Base-by-base conservation (phyloP, 225 moss, liverwort and hornwort genomes). In the Sphagnum tenellum region DNA sequence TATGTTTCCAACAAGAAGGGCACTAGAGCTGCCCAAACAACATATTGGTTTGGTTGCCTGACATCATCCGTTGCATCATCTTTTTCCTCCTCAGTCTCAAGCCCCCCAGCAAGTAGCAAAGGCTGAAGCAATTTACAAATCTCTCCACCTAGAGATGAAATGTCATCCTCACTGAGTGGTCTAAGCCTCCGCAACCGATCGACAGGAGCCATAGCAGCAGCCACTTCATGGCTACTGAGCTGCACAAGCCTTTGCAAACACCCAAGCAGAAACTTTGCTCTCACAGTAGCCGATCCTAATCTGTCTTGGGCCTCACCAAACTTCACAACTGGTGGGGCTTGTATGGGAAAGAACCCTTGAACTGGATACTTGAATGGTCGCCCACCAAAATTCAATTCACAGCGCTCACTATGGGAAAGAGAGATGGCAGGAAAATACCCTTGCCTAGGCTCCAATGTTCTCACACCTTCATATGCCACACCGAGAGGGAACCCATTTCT, bases 201-300 rank as follows among this genome's bases (percentile, higher is more conserved):
- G 61, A 72, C 79, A 11, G 89, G 96, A 2, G 96, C 77, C 96
- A 93, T 98, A 45, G 96, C 89, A 4, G 96, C 92, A 29, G 89
- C 83, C 75, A 93, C 96, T 77, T 98, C 93, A 4, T 90, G 88
- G 62, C 96, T 98, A 8, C 92, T 92, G 70, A 98, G 72, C 67
- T 93, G 96, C 68, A 98, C 96, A 50, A 98, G 83, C 74, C 93
- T 85, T 81, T 90, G 96, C 71, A 98, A 70, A 74, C 92, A 90
- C 45, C 88, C 92, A 51, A 98, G 72, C 58, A 98, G 82, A 62
- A 75, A 93, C 63, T 73, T 82, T 47, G 96, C 96, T 63, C 82
- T 70, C 8, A 61, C 61, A 64, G 73, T 84, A 29, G 86, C 79
- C n/a, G 78, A 77, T 2, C 45, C 61, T 50, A 69, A 6, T 53